Percentiles rank a stretch among this genome's conserved stretches.
Evolutionary conservation across 2,329 filamentous ascomycete genomes (phyloP).

Genomic region (Nigrospora sphaerica): DNA sequence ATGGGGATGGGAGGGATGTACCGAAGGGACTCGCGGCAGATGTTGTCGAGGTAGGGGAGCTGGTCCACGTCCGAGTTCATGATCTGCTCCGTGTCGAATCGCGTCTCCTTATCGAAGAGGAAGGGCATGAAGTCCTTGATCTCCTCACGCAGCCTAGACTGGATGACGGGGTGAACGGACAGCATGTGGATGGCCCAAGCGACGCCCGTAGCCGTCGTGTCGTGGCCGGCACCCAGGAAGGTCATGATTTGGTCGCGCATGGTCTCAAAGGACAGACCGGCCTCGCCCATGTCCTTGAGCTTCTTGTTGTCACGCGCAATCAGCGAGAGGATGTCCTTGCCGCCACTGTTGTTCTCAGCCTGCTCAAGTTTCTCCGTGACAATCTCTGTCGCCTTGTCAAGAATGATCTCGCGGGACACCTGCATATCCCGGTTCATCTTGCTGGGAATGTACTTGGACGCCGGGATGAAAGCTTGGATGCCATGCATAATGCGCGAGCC

Average conservation of each 20-base stretch:
- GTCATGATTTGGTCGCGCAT: slow-evolving; percentile 31
- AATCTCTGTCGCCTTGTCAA: slow-evolving; percentile 25
- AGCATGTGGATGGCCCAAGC: slow-evolving; percentile 35
- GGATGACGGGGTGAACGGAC: slow-evolving; percentile 28
- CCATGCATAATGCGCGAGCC: slow-evolving; percentile 28
- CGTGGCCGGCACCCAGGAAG: slow-evolving; percentile 33
- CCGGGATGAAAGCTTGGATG: slow-evolving; percentile 31
- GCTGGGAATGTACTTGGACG: slow-evolving; percentile 27
- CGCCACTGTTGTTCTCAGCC: slow-evolving; percentile 19
- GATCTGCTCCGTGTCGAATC: slow-evolving; percentile 20
- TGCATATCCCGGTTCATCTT: slow-evolving; percentile 31
- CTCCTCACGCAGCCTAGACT: slow-evolving; percentile 30
- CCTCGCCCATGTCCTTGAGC: slow-evolving; percentile 26
- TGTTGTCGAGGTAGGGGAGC: slow-evolving; percentile 36
- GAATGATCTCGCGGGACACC: slow-evolving; percentile 24
- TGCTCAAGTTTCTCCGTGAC: slow-evolving; percentile 26
- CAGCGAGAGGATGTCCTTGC: slow-evolving; percentile 31
- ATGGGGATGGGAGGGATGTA: slow-evolving; percentile 38
- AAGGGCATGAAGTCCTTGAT: slow-evolving; percentile 27
- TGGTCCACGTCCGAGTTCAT: slow-evolving; percentile 27
- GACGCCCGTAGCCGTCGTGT: slow-evolving; percentile 35
- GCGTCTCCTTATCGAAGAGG: slow-evolving; percentile 25
- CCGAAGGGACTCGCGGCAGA: slow-evolving; percentile 37
- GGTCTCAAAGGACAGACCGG: slow-evolving; percentile 27
- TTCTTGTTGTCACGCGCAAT: slow-evolving; percentile 33